phyloP scores from a whole-genome alignment of 345 rosid genomes.

The Linum lewisii region DNA sequence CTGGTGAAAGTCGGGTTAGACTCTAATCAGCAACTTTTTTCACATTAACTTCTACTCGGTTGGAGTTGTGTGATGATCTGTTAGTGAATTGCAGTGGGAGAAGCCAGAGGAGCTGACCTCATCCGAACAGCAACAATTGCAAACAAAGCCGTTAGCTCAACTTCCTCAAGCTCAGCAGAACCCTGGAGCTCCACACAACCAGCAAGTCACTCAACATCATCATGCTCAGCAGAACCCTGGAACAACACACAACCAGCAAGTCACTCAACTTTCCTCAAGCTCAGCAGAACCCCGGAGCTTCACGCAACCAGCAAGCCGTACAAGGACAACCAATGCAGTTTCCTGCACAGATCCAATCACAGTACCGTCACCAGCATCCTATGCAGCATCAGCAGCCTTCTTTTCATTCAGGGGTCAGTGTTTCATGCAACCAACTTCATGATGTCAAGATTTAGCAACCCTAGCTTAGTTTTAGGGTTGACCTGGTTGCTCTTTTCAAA shows the following conservation, averaged over 20 bases:
- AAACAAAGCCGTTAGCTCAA: slow-evolving; percentile 39
- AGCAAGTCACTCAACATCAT: too few relatives aligned
- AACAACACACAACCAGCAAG: too few relatives aligned
- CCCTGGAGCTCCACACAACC: slow-evolving; percentile 37
- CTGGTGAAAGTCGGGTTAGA: slow-evolving; percentile 86
- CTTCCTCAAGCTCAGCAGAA: slow-evolving; percentile 45
- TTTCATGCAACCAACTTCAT: neutral
- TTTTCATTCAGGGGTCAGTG: slow-evolving; percentile 47
- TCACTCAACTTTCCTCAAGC: slow-evolving; percentile 47
- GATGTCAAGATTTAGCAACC: neutral
- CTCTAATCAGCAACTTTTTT: slow-evolving; percentile 8
- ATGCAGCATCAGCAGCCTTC: slow-evolving; percentile 57
- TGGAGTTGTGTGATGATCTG: slow-evolving; percentile 11
- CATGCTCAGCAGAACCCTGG: too few relatives aligned
- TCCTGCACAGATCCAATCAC: slow-evolving; percentile 43
- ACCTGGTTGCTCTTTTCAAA: too few relatives aligned
- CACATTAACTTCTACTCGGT: slow-evolving; percentile 6
- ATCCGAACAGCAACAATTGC: slow-evolving; percentile 48
- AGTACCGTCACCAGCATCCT: slow-evolving; percentile 39
- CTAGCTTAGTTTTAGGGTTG: neutral
- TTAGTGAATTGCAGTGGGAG: slow-evolving; percentile 56
- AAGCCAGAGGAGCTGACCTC: slow-evolving; percentile 81
- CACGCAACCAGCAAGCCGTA: slow-evolving; percentile 40
- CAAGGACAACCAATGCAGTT: slow-evolving; percentile 52
- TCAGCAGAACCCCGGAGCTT: slow-evolving; percentile 38